These are phyloP conservation scores for Eucalyptus pauciflora DNA, from an alignment of 345 rosid species.

Conservation along the genomic window DNA sequence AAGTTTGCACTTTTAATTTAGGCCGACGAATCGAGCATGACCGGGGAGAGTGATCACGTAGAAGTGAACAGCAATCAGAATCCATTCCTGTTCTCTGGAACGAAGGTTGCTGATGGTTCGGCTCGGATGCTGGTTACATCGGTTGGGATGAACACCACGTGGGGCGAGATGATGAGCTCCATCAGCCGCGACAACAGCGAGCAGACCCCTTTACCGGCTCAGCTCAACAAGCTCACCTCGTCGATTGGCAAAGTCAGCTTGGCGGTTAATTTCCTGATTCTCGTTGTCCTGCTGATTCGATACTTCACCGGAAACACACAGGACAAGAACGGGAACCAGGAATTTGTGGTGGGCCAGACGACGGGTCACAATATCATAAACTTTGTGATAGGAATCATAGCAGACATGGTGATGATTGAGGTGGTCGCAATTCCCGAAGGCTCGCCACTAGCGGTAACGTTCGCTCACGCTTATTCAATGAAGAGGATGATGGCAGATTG, in stretches of 20 bases:
- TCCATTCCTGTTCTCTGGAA: constrained; percentile 48
- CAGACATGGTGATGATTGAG: constrained; percentile 56
- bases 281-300: constrained; percentile 44
- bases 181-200: constrained; percentile 27
- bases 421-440: constrained; percentile 85
- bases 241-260: constrained; percentile 52
- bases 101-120: constrained; percentile 42
- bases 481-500: constrained; percentile 72
- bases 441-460: constrained; percentile 57
- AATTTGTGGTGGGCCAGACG: constrained; percentile 30
- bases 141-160: constrained; percentile 56
- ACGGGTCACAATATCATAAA: constrained; percentile 39
- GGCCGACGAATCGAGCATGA: constrained; percentile 54
- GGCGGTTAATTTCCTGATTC: constrained; percentile 54
- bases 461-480: constrained; percentile 67
- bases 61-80: constrained; percentile 18
- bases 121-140: constrained; percentile 54
- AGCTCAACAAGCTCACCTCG: constrained; percentile 56
- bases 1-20: not conserved
- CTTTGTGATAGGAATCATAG: constrained; percentile 46
- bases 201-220: constrained; percentile 47
- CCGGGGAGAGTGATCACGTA: constrained; percentile 41
- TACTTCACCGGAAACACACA: constrained; percentile 60
- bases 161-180: constrained; percentile 81
- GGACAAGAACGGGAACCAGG: constrained; percentile 33